Base-by-base conservation (phyloP, 441 rosid genomes). In the Macaranga tanarius region DNA sequence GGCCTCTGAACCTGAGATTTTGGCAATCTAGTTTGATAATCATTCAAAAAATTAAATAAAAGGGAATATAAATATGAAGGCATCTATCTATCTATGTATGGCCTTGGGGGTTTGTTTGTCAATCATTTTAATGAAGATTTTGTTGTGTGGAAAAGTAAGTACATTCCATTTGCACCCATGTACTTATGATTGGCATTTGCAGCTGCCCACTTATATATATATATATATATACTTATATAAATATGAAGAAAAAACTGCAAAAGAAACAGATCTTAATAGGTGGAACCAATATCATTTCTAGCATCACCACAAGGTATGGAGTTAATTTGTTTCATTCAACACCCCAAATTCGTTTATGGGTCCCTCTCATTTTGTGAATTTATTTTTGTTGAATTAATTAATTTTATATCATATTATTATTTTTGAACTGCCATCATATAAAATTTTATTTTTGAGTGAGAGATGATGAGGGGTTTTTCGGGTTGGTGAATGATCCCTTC, bases 141-240 rank as follows among this genome's bases (percentile, higher is more conserved):
- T 50, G 72, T 71, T 47, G 73, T 63, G 20, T 26, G 40, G 23
- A 72, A 58, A 70, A 62, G 6, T 4, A 63, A 73, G 80, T 73
- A 79, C 80, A 70, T 80, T 79, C 81, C 82, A 79, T 76, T 67
- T 65, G 75, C 75, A 42, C 69, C 73, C 73, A 73, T 69, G 81
- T 78, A 76, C 75, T 63, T 83, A 57, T 78, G 75, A 81, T 76
- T 79, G 78, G 50, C 67, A 55, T 34, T 55, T 40, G 42, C 70
- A 38, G 26, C 47, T 22, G 10, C 44, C 51, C 59, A 20, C 54
- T 8, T 50, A 8, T 11, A 50, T 13, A 11, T n/a, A n/a, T n/a
- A n/a, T n/a, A n/a, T n/a, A n/a, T n/a, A n/a, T n/a, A n/a, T n/a
- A n/a, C n/a, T 50, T 65, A 15, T 16, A 68, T 59, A 26, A 13